Conservation (phyloP, 306 rosid genomes). For the Quillaja saponaria region DNA sequence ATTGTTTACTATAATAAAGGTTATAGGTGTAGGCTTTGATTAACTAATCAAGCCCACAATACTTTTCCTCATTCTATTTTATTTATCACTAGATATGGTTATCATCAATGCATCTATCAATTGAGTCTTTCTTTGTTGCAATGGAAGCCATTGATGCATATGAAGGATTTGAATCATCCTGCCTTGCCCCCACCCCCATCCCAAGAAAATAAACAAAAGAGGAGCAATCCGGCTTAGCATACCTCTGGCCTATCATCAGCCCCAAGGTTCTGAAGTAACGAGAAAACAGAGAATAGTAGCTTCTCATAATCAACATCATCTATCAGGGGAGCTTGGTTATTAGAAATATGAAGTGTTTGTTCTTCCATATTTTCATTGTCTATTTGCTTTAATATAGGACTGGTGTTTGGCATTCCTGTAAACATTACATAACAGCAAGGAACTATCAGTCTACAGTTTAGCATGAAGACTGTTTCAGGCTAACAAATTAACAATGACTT, state of each 20-base stretch:
- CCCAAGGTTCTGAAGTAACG: constrained; percentile 88
- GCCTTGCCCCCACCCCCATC: no score
- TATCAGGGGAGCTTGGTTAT: constrained; percentile 42
- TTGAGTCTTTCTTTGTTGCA: no score
- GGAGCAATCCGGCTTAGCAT: constrained; percentile 12
- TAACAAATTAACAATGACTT: constrained; percentile 30
- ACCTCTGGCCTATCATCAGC: constrained; percentile 99
- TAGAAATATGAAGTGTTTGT: constrained; percentile 33
- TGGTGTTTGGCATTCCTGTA: constrained; percentile 35
- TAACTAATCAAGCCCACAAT: no score
- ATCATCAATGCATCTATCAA: no score
- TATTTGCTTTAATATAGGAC: constrained; percentile 44
- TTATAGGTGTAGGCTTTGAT: no score
- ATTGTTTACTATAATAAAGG: no score
- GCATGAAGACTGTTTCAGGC: constrained; percentile 12
- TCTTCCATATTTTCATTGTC: constrained; percentile 46
- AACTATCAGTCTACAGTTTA: constrained; percentile 14
- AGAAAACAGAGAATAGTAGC: constrained; percentile 80
- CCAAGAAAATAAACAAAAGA: constrained; percentile 4
- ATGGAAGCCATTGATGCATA: no score
- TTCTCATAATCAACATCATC: constrained; percentile 58
- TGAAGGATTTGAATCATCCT: no score
- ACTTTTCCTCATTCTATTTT: no score
- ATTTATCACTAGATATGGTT: no score
- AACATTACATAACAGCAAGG: constrained; percentile 26